These are phyloP conservation scores for Cladophialophora carrionii DNA, from an alignment of 2,329 filamentous ascomycete genomes.

Conservation along the genomic window DNA sequence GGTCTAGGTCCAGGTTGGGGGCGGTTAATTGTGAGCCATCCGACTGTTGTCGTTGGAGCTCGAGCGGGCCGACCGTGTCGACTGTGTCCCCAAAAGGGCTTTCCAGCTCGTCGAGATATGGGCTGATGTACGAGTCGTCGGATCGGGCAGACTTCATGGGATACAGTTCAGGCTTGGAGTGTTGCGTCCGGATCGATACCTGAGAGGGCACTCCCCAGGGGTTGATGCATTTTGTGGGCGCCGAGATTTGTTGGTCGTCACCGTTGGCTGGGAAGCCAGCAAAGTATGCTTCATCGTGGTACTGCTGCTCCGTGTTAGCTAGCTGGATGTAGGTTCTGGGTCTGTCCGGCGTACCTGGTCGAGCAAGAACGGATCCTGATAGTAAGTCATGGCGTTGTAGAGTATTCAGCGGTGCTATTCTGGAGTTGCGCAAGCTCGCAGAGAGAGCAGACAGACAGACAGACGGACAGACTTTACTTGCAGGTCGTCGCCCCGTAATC, in stretches of 20 bases:
- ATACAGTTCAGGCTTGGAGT: neutral
- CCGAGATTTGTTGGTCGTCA: neutral
- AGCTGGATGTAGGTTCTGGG: neutral
- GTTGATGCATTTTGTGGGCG: neutral
- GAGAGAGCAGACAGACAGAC: neutral
- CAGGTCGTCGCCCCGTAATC: neutral
- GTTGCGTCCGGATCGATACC: neutral
- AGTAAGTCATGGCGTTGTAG: conserved; percentile 11
- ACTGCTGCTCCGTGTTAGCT: neutral
- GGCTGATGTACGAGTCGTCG: conserved; percentile 10
- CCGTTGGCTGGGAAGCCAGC: conserved; percentile 4
- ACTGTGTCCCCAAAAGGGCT: conserved; percentile 2
- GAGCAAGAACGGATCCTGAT: conserved; percentile 12
- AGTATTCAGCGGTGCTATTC: neutral
- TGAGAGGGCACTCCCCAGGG: neutral
- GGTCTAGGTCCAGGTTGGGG: neutral
- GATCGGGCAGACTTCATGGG: neutral
- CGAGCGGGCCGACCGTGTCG: conserved; percentile 1
- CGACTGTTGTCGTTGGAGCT: neutral
- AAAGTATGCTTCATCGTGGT: conserved; percentile 6
- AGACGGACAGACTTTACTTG: neutral
- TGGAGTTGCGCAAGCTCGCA: neutral
- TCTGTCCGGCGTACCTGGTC: neutral
- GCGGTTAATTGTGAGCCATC: neutral
- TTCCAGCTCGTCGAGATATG: conserved; percentile 8